Conservation (phyloP, 2,329 filamentous ascomycete genomes). For the Xylariaceae sp. region DNA sequence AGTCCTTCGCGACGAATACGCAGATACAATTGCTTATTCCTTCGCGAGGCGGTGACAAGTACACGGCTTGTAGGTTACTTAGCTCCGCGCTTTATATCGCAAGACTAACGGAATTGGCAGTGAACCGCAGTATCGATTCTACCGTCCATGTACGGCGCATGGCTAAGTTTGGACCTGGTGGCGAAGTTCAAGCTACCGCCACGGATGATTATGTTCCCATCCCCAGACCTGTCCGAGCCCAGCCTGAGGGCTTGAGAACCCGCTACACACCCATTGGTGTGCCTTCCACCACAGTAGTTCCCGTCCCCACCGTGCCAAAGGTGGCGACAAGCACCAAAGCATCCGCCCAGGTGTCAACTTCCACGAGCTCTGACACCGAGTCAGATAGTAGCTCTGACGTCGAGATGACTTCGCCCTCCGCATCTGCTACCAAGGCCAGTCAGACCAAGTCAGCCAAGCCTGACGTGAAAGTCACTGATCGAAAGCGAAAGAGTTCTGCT, state of each 20-base stretch:
- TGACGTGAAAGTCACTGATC: constrained; percentile 15
- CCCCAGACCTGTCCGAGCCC: constrained; percentile 50
- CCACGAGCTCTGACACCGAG: constrained; percentile 34
- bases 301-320: neutral
- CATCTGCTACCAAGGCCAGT: constrained; percentile 19
- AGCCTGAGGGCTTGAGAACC: constrained; percentile 62
- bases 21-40: constrained; percentile 59
- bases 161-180: constrained; percentile 47
- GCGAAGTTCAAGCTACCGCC: constrained; percentile 37
- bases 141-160: constrained; percentile 62
- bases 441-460: constrained; percentile 27
- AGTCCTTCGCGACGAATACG: constrained; percentile 45
- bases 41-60: constrained; percentile 48
- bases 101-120: constrained; percentile 29
- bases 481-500: constrained; percentile 38
- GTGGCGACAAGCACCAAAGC: neutral
- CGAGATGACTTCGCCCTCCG: constrained; percentile 41
- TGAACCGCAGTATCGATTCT: constrained; percentile 46
- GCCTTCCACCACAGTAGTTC: constrained; percentile 25
- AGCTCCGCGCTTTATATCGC: constrained; percentile 14
- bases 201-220: constrained; percentile 41
- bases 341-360: constrained; percentile 37
- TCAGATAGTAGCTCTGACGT: constrained; percentile 42
- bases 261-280: constrained; percentile 64
- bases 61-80: constrained; percentile 46